phyloP scores from a whole-genome alignment of 176 grass and related monocot species.

The maize (Zea mays) region DNA sequence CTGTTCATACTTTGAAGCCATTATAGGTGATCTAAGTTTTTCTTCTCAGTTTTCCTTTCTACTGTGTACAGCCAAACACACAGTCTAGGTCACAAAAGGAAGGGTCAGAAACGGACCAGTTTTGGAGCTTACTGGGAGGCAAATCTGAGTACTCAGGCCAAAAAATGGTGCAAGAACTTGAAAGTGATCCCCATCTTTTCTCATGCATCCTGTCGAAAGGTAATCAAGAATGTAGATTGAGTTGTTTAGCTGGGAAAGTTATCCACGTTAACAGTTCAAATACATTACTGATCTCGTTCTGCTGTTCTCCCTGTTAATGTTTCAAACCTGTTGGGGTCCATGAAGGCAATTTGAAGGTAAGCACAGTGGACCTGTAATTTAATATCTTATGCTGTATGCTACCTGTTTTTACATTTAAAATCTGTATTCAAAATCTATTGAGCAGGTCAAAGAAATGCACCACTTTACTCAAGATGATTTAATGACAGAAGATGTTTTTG shows the following conservation, averaged over 20 bases:
- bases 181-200: constrained; percentile 85
- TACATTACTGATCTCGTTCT: constrained; percentile 39
- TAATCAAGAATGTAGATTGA: constrained; percentile 31
- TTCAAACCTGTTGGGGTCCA: constrained; percentile 19
- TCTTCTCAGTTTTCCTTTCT: constrained; percentile 23
- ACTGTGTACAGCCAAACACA: constrained; percentile 58
- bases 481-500: constrained; percentile 92
- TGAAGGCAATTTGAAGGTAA: constrained; percentile 70
- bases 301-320: constrained; percentile 20
- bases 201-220: constrained; percentile 74
- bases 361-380: constrained; percentile 11
- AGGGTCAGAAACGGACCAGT: constrained; percentile 82
- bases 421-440: constrained; percentile 28
- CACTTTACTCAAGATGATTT: constrained; percentile 92
- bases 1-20: background rate
- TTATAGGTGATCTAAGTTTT: constrained; percentile 17
- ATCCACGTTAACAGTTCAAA: constrained; percentile 10
- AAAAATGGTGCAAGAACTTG: constrained; percentile 70
- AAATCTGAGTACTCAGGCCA: constrained; percentile 84
- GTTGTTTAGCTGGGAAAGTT: constrained; percentile 13
- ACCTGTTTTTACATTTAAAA: constrained; percentile 19
- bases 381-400: background rate
- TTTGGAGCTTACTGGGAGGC: constrained; percentile 85
- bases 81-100: constrained; percentile 78
- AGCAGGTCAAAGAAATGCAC: constrained; percentile 79